These are phyloP conservation scores for Sphagnum magellanicum DNA, from an alignment of 228 moss, liverwort and hornwort species.

Conservation along the genomic window DNA sequence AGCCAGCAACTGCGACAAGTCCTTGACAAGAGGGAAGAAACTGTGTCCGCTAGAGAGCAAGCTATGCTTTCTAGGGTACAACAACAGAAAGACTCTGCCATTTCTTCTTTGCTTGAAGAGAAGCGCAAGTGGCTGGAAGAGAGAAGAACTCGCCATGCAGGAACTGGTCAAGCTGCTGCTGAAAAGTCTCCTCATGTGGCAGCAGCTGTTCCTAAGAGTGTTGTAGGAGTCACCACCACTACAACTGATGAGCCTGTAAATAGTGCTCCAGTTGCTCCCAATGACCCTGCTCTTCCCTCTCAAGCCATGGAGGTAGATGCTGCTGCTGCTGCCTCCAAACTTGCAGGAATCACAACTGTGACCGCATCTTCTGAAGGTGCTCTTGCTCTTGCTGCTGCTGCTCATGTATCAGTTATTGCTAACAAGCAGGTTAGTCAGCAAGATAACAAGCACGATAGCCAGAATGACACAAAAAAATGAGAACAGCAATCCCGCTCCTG, in stretches of 20 bases:
- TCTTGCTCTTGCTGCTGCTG: slow-evolving; percentile 62
- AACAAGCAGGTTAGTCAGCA: slow-evolving; percentile 7
- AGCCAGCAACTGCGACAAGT: slow-evolving; percentile 63
- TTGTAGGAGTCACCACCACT: slow-evolving; percentile 41
- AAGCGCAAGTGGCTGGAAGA: slow-evolving; percentile 99
- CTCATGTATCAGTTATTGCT: slow-evolving; percentile 67
- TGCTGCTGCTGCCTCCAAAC: slow-evolving; percentile 39
- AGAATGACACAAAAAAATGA: slow-evolving; percentile 38
- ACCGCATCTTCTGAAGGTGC: slow-evolving; percentile 1
- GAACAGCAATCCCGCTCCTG: slow-evolving; percentile 10
- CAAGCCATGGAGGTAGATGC: slow-evolving; percentile 96
- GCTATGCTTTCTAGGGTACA: slow-evolving; percentile 94
- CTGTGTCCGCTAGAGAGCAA: slow-evolving; percentile 89
- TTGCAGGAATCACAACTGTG: slow-evolving; percentile 44
- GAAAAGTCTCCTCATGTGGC: background rate
- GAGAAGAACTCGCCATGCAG: slow-evolving; percentile 83
- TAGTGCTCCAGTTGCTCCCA: slow-evolving; percentile 23
- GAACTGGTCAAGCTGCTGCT: slow-evolving; percentile 14
- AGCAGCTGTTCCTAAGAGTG: background rate
- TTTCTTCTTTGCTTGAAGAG: slow-evolving; percentile 96
- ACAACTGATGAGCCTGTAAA: slow-evolving; percentile 7
- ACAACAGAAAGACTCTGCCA: slow-evolving; percentile 97
- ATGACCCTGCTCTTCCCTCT: slow-evolving; percentile 53
- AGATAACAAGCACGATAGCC: too few relatives aligned
- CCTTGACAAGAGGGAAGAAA: slow-evolving; percentile 76